Percentiles rank a stretch among this genome's conserved stretches.
Conservation (phyloP, 2,329 filamentous ascomycete genomes). For the Lecanicillium sp. region DNA sequence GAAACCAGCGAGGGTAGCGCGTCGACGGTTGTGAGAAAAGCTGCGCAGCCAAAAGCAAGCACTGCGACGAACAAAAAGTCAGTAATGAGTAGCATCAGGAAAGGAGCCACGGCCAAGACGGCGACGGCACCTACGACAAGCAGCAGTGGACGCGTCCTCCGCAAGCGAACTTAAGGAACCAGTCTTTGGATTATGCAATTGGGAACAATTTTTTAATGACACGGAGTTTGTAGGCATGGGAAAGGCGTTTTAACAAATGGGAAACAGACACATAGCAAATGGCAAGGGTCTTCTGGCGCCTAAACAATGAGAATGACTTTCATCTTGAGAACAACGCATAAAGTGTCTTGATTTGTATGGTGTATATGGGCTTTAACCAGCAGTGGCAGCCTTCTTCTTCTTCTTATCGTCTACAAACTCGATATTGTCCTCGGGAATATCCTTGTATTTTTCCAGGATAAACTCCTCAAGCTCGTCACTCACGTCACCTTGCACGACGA, state of each 20-base stretch:
- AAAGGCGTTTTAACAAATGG: constrained; percentile 4
- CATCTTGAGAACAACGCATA: not conserved
- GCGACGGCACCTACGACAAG: constrained; percentile 30
- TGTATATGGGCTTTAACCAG: constrained; percentile 7
- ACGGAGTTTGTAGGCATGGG: constrained; percentile 6
- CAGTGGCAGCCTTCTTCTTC: constrained; percentile 48
- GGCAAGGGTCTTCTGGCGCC: not conserved
- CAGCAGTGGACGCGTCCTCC: constrained; percentile 43
- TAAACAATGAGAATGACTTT: not conserved
- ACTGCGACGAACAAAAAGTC: constrained; percentile 38
- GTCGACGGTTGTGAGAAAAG: constrained; percentile 55
- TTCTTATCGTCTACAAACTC: constrained; percentile 95
- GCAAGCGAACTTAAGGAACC: constrained; percentile 37
- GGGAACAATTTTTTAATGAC: constrained; percentile 4
- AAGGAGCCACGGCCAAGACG: constrained; percentile 38
- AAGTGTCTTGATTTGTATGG: too few species aligned
- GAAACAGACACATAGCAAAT: constrained; percentile 7
- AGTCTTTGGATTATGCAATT: constrained; percentile 1
- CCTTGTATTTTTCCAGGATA: constrained; percentile 77
- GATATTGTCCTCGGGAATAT: constrained; percentile 91
- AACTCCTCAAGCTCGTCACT: constrained; percentile 93
- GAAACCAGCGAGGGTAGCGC: constrained; percentile 57
- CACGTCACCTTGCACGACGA: constrained; percentile 94
- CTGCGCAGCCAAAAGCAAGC: constrained; percentile 25
- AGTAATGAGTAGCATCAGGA: constrained; percentile 45